Evolutionary conservation across 148 eudicot species (phyloP).

Genomic region (Diospyros kaki): DNA sequence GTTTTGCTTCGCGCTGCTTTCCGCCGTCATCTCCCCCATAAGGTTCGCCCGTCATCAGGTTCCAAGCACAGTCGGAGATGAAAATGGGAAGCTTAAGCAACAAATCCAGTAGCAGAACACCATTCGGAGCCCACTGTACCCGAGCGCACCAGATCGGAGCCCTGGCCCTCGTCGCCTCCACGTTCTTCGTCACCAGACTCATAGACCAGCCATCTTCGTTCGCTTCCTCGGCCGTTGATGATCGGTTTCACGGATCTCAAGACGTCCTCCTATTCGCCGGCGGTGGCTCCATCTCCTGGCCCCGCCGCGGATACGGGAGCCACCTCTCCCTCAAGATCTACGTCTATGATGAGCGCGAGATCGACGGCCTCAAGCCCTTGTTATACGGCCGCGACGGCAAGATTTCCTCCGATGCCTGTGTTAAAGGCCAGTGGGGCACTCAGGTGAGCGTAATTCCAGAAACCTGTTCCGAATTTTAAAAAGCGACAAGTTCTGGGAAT

Average conservation of each 20-base stretch:
- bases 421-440: slow-evolving; percentile 96
- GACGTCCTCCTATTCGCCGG: slow-evolving; percentile 13
- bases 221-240: slow-evolving; percentile 8
- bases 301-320: slow-evolving; percentile 51
- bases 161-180: slow-evolving; percentile 48
- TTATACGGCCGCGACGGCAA: slow-evolving; percentile 78
- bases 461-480: no score
- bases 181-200: slow-evolving; percentile 81
- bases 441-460: slow-evolving; percentile 39
- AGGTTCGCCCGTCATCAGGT: no score
- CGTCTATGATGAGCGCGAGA: slow-evolving; percentile 72
- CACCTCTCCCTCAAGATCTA: slow-evolving; percentile 65
- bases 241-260: not conserved
- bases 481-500: no score
- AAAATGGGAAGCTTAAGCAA: slow-evolving; percentile 38
- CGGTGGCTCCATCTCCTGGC: slow-evolving; percentile 41
- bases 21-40: no score
- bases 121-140: slow-evolving; percentile 36
- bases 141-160: slow-evolving; percentile 89
- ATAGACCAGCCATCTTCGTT: slow-evolving; percentile 25
- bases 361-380: slow-evolving; percentile 59
- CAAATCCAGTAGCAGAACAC: slow-evolving; percentile 22
- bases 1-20: no score
- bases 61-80: no score
- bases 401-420: slow-evolving; percentile 49